phyloP scores from a whole-genome alignment of 805 yeast genomes.

The Lipomyces yamadae region DNA sequence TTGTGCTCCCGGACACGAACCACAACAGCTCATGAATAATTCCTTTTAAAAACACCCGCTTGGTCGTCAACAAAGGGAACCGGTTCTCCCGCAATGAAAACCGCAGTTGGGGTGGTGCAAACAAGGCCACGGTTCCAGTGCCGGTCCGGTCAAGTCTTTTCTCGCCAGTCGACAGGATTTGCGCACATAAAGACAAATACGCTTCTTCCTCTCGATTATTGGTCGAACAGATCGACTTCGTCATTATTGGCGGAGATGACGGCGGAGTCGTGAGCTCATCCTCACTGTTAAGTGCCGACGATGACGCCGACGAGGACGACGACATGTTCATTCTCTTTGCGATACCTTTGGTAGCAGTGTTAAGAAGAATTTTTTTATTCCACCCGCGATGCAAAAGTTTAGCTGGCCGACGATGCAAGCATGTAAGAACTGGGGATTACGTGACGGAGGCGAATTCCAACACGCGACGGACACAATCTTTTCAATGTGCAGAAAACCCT shows the following conservation, averaged over 20 bases:
- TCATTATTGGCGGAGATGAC: neutral
- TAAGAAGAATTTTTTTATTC: neutral
- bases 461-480: no score
- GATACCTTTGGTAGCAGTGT: no score
- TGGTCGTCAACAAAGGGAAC: constrained; percentile 91
- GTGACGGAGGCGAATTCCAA: no score
- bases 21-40: constrained; percentile 86
- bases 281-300: neutral
- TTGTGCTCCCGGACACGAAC: constrained; percentile 91
- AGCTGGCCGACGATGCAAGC: neutral
- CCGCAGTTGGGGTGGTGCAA: constrained; percentile 95
- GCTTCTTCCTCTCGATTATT: constrained; percentile 69
- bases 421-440: neutral
- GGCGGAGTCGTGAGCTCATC: constrained; percentile 8
- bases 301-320: neutral
- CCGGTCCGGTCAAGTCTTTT: constrained; percentile 95
- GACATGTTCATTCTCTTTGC: neutral
- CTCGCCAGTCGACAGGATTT: constrained; percentile 84
- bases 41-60: constrained; percentile 86
- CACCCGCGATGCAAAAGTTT: neutral
- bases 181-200: constrained; percentile 77
- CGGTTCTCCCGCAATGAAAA: constrained; percentile 72
- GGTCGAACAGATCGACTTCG: neutral
- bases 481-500: neutral
- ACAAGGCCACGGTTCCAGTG: constrained; percentile 87